These are phyloP conservation scores for Ascobolus immersus DNA, from an alignment of 495 filamentous ascomycete genomes.

Conservation along the genomic window DNA sequence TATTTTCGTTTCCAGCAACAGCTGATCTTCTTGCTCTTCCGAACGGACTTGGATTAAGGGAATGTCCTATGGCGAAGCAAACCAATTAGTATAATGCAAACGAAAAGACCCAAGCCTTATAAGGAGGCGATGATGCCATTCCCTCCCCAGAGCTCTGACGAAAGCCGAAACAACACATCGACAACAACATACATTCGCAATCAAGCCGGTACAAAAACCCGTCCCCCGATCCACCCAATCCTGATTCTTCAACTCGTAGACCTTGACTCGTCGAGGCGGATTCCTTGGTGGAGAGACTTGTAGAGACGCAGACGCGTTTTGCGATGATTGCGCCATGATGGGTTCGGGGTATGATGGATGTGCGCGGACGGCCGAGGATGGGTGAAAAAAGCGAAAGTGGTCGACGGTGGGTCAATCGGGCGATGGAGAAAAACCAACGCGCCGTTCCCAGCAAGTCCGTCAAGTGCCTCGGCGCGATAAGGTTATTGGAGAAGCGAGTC, in stretches of 20 bases:
- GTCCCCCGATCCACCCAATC: slow-evolving; percentile 98
- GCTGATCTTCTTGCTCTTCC: slow-evolving; percentile 63
- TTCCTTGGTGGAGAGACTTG: too few species aligned
- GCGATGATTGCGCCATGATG: too few species aligned
- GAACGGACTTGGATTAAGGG: slow-evolving; percentile 76
- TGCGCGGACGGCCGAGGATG: too few species aligned
- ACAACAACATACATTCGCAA: slow-evolving; percentile 41
- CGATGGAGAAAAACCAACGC: too few species aligned
- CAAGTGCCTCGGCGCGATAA: too few species aligned
- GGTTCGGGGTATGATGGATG: too few species aligned
- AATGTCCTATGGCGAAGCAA: slow-evolving; percentile 31
- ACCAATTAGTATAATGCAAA: slow-evolving; percentile 3
- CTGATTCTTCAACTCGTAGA: slow-evolving; percentile 92
- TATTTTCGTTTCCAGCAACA: slow-evolving; percentile 71
- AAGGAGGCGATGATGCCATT: neutral
- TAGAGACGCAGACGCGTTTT: too few species aligned
- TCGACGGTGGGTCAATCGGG: too few species aligned
- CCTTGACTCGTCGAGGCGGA: slow-evolving; percentile 94
- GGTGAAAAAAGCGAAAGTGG: too few species aligned
- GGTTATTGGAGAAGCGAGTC: too few species aligned
- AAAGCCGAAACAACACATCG: slow-evolving; percentile 6
- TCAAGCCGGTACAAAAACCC: slow-evolving; percentile 69
- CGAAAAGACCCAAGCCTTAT: neutral
- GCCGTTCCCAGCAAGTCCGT: too few species aligned
- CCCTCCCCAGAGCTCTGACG: slow-evolving; percentile 2